These are phyloP conservation scores for Colletotrichum sp. DNA, from an alignment of 2,329 filamentous ascomycete species.

Conservation along the genomic window DNA sequence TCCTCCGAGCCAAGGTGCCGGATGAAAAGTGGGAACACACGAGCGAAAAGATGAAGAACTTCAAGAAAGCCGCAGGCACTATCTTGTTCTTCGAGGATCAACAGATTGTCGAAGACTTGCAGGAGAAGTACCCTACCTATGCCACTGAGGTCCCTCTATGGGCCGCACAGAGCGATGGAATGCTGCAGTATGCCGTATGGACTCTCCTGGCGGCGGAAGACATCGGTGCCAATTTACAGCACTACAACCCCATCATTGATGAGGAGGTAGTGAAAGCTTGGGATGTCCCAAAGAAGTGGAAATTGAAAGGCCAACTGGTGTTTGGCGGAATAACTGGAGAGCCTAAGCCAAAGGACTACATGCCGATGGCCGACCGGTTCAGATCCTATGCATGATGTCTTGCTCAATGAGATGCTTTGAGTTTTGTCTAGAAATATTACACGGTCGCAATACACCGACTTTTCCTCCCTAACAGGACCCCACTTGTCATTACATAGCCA, in stretches of 20 bases:
- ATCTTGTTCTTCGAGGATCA: constrained; percentile 90
- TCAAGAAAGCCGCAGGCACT: constrained; percentile 77
- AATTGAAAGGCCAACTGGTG: constrained; percentile 81
- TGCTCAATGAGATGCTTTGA: no score
- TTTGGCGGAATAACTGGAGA: constrained; percentile 70
- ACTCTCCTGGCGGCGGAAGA: constrained; percentile 82
- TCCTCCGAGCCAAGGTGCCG: constrained; percentile 72
- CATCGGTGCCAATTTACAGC: constrained; percentile 87
- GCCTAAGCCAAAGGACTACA: constrained; percentile 67
- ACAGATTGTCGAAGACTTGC: constrained; percentile 66
- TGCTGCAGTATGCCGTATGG: constrained; percentile 84
- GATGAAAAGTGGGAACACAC: constrained; percentile 64
- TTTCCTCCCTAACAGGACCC: no score
- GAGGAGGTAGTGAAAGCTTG: constrained; percentile 71
- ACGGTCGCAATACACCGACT: no score
- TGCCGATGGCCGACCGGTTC: constrained; percentile 69
- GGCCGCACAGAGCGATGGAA: constrained; percentile 78
- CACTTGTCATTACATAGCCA: no score
- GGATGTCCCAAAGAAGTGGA: constrained; percentile 76
- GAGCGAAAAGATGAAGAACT: constrained; percentile 49
- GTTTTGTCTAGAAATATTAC: no score
- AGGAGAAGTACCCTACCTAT: constrained; percentile 74
- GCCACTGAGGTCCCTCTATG: constrained; percentile 80
- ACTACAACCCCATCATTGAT: constrained; percentile 90
- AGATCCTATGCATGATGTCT: constrained; percentile 53